A percentile compares a stretch with the other conserved stretches of the same genome.
phyloP scores from a whole-genome alignment of 148 eudicot genomes.

The Spergularia bocconei region DNA sequence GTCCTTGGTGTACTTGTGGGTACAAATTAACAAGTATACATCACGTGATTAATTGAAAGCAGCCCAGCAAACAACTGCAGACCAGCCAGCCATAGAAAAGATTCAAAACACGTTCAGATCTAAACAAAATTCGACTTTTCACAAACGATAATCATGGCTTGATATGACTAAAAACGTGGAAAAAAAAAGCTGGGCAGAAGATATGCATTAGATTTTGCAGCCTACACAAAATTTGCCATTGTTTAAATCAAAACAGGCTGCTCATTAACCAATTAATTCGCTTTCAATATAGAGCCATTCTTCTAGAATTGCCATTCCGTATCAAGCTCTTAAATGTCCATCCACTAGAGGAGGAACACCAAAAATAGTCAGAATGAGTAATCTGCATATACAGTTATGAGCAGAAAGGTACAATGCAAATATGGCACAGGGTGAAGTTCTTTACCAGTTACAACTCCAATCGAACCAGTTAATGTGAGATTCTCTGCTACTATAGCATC shows the following conservation, averaged over 20 bases:
- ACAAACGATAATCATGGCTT: too few relatives aligned
- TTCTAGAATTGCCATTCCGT: background rate
- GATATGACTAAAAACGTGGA: background rate
- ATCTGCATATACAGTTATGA: background rate
- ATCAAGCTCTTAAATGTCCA: background rate
- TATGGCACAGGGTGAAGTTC: background rate
- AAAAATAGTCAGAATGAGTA: background rate
- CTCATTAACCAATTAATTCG: background rate
- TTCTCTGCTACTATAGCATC: conserved; percentile 77
- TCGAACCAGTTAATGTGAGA: conserved; percentile 92
- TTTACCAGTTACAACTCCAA: conserved; percentile 94
- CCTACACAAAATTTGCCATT: background rate
- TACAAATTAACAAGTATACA: too few relatives aligned
- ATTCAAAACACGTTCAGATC: background rate
- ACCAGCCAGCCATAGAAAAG: background rate
- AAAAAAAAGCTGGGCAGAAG: background rate
- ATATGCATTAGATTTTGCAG: background rate
- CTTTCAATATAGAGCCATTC: background rate
- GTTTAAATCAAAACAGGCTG: background rate
- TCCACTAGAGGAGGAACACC: background rate
- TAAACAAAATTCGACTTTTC: background rate
- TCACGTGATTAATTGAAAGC: background rate
- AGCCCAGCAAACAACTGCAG: background rate
- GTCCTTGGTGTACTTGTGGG: too few relatives aligned
- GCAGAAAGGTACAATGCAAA: background rate